phyloP scores from a whole-genome alignment of 2,329 filamentous ascomycete genomes.

The Tetracladium maxilliforme region DNA sequence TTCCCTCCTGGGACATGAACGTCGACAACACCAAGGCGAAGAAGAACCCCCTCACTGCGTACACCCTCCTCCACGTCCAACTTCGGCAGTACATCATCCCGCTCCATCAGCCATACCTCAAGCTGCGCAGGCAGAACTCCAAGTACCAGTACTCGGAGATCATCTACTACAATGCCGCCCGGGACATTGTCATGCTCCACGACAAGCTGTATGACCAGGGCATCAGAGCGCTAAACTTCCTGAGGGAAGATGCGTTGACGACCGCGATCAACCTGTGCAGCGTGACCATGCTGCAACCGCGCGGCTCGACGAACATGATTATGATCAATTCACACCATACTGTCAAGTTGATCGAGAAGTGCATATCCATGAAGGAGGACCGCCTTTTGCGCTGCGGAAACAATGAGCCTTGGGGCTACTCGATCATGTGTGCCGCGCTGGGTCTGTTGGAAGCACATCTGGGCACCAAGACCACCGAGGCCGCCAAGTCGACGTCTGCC shows the following conservation, averaged over 20 bases:
- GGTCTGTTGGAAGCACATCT: constrained; percentile 45
- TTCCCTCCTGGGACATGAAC: constrained; percentile 38
- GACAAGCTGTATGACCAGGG: constrained; percentile 44
- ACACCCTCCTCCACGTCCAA: constrained; percentile 45
- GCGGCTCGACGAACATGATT: constrained; percentile 43
- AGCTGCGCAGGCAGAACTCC: constrained; percentile 41
- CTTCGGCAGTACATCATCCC: constrained; percentile 47
- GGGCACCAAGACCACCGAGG: constrained; percentile 38
- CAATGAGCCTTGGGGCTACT: constrained; percentile 50
- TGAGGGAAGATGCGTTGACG: constrained; percentile 43
- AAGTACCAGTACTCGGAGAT: constrained; percentile 49
- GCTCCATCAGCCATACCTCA: constrained; percentile 44
- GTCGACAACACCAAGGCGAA: constrained; percentile 19
- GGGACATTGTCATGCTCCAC: constrained; percentile 46
- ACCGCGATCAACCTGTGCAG: constrained; percentile 46
- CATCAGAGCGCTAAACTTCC: constrained; percentile 41
- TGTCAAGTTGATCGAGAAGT: constrained; percentile 44
- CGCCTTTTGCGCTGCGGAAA: constrained; percentile 45
- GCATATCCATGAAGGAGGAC: constrained; percentile 44
- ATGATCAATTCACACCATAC: constrained; percentile 47
- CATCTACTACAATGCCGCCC: constrained; percentile 46
- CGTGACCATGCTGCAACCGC: constrained; percentile 44
- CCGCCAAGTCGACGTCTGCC: constrained; percentile 41
- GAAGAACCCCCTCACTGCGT: constrained; percentile 41
- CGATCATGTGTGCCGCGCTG: constrained; percentile 45